These are phyloP conservation scores for Phytophthora podocarpi DNA, from an alignment of 352 stramenopile species.

Conservation along the genomic window DNA sequence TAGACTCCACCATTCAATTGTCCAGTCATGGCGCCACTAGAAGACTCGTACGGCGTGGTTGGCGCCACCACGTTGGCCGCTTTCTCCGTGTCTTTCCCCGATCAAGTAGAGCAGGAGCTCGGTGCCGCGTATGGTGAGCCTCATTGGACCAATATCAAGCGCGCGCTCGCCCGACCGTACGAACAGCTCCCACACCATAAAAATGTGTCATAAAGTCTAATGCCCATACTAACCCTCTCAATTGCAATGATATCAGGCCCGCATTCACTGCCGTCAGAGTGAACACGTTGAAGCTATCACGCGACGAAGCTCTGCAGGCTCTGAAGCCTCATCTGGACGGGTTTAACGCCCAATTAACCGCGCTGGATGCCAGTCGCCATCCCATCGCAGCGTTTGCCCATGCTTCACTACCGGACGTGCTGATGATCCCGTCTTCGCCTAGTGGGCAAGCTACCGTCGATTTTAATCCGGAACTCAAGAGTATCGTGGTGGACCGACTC, in stretches of 20 bases:
- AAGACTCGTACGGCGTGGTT: too few relatives aligned
- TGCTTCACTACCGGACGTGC: conserved; percentile 53
- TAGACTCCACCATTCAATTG: conserved; percentile 25
- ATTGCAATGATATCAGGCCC: conserved; percentile 41
- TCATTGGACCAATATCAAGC: conserved; percentile 80
- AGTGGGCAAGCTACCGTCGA: conserved; percentile 14
- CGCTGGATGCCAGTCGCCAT: conserved; percentile 34
- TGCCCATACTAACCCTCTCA: neutral
- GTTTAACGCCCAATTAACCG: conserved; percentile 65
- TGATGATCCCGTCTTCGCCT: conserved; percentile 71
- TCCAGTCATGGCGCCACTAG: too few relatives aligned
- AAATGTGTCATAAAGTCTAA: conserved; percentile 4
- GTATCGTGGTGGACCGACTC: conserved; percentile 89
- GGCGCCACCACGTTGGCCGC: conserved; percentile 74
- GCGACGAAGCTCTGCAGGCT: conserved; percentile 55
- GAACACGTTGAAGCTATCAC: conserved; percentile 69
- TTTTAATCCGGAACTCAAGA: conserved; percentile 48
- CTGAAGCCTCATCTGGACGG: conserved; percentile 47
- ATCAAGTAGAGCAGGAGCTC: conserved; percentile 70
- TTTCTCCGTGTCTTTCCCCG: conserved; percentile 76
- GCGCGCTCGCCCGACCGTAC: conserved; percentile 50
- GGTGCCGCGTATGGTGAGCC: conserved; percentile 56
- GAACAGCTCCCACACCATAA: neutral
- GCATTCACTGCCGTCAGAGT: conserved; percentile 81
- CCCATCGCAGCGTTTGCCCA: conserved; percentile 49